phyloP scores from a whole-genome alignment of 2,329 filamentous ascomycete genomes.

The Orbilia javanica region DNA sequence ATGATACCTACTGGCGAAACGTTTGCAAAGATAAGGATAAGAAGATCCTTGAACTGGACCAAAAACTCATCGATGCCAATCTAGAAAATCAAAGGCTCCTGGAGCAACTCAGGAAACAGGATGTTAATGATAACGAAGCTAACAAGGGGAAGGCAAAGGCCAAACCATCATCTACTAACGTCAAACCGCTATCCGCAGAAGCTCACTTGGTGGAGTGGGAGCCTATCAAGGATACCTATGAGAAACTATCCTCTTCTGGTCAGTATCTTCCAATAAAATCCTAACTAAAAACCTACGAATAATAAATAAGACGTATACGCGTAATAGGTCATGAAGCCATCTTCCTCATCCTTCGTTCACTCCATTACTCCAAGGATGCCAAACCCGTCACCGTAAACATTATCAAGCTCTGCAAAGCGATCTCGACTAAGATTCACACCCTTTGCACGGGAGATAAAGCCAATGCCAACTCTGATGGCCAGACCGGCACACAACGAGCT shows the following conservation, averaged over 20 bases:
- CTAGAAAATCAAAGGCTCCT: slow-evolving; percentile 34
- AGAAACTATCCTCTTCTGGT: slow-evolving; percentile 33
- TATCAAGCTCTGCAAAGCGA: slow-evolving; percentile 38
- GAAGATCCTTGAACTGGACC: slow-evolving; percentile 40
- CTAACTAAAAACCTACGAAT: background rate
- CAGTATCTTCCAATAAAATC: background rate
- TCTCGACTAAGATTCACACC: slow-evolving; percentile 38
- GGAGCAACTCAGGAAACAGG: slow-evolving; percentile 14
- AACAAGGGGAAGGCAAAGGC: background rate
- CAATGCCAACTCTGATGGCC: background rate
- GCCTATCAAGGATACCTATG: slow-evolving; percentile 39
- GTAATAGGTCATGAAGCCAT: slow-evolving; percentile 29
- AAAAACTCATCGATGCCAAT: slow-evolving; percentile 38
- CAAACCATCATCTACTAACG: background rate
- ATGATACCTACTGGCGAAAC: slow-evolving; percentile 46
- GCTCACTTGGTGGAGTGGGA: slow-evolving; percentile 37
- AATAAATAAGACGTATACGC: no score
- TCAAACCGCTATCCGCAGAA: background rate
- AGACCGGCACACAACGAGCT: background rate
- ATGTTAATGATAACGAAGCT: background rate
- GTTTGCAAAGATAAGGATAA: slow-evolving; percentile 43
- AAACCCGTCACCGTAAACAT: slow-evolving; percentile 14
- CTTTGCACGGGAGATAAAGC: slow-evolving; percentile 20
- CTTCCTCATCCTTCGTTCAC: slow-evolving; percentile 31
- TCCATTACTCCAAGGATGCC: slow-evolving; percentile 35